Conservation (phyloP, 768 basidiomycete species). For the Kwoniella sp. region DNA sequence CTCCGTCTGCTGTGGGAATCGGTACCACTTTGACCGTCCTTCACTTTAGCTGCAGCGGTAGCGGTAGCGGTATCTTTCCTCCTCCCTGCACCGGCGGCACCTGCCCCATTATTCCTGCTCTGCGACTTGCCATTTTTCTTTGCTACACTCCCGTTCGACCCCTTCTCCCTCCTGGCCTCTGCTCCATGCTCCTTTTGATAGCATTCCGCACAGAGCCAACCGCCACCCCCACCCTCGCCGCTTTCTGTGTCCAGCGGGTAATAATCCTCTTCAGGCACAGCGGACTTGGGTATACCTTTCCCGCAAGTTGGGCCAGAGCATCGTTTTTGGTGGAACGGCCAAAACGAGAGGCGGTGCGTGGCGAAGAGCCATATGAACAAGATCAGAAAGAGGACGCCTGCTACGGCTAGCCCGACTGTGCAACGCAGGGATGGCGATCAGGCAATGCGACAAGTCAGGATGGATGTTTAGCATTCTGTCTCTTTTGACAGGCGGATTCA, state of each 20-base stretch:
- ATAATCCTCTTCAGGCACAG: constrained; percentile 16
- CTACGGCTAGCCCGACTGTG: constrained; percentile 16
- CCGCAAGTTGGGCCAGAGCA: constrained; percentile 7
- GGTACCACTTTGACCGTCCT: neutral
- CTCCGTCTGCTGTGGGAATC: neutral
- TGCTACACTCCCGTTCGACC: neutral
- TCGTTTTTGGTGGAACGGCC: constrained; percentile 22
- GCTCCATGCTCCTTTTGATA: neutral
- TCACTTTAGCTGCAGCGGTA: neutral
- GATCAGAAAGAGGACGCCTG: constrained; percentile 2
- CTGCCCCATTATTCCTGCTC: neutral
- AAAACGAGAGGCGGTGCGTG: constrained; percentile 10
- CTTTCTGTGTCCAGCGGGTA: constrained; percentile 3
- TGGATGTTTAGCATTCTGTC: too few relatives aligned
- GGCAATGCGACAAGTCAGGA: too few relatives aligned
- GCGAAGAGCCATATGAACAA: constrained; percentile 18
- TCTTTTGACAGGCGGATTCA: too few relatives aligned
- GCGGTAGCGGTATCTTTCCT: neutral
- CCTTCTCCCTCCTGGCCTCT: neutral
- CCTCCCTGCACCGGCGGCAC: neutral
- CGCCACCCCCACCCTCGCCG: neutral
- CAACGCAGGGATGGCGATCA: too few relatives aligned
- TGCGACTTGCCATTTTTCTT: constrained; percentile 2
- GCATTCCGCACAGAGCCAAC: neutral
- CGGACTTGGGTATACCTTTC: constrained; percentile 12